A percentile compares a stretch with the other conserved stretches of the same genome.
phyloP scores from a whole-genome alignment of 495 filamentous ascomycete genomes.

The Lasiosphaeria miniovina region DNA sequence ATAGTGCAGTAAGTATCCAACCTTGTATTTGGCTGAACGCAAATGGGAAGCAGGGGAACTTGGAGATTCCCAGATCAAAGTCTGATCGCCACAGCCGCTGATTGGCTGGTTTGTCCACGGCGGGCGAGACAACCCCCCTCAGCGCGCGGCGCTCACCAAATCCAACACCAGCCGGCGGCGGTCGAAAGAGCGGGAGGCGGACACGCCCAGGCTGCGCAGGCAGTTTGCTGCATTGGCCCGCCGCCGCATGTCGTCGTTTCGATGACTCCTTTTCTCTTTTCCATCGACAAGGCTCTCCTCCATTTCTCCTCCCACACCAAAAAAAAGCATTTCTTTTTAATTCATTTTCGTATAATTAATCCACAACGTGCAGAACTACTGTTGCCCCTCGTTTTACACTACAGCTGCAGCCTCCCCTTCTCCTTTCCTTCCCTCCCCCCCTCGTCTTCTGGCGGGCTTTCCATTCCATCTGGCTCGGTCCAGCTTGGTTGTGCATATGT shows the following conservation, averaged over 20 bases:
- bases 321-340: no score
- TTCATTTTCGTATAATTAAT: no score
- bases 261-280: neutral
- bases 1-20: conserved; percentile 9
- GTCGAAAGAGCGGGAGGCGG: neutral
- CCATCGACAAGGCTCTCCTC: conserved; percentile 1
- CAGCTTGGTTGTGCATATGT: no score
- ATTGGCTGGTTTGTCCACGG: conserved; percentile 28
- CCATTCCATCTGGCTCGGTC: no score
- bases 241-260: neutral
- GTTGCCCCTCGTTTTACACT: no score
- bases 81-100: conserved; percentile 34
- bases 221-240: conserved; percentile 2
- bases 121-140: conserved; percentile 19
- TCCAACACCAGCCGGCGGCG: conserved; percentile 5
- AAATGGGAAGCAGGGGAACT: conserved; percentile 23
- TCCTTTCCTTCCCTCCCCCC: neutral
- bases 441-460: no score
- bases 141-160: conserved; percentile 12
- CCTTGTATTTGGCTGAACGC: conserved; percentile 18
- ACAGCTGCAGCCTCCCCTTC: no score
- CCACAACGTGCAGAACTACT: no score
- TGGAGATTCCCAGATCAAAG: conserved; percentile 34
- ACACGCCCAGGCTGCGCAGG: conserved; percentile 11
- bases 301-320: neutral